These are phyloP conservation scores for Cystobasidium tubakii DNA, from an alignment of 768 basidiomycete genomes.

Conservation along the genomic window DNA sequence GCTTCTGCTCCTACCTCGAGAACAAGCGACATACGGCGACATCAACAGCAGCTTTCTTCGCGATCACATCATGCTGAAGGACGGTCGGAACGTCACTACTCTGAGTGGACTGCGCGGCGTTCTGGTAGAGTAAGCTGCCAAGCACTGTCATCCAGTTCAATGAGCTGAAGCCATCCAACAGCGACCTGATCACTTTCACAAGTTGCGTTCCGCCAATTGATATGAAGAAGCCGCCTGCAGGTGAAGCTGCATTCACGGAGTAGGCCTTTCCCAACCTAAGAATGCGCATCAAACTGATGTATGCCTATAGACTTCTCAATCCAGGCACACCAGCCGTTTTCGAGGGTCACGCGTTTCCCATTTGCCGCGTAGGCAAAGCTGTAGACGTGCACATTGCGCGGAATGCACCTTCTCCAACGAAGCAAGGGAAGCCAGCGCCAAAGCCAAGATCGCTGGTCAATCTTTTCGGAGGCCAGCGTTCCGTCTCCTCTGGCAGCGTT, in stretches of 20 bases:
- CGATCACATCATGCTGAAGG: conserved; percentile 68
- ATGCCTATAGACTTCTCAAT: neutral
- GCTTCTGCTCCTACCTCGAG: conserved; percentile 69
- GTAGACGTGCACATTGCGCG: conserved; percentile 19
- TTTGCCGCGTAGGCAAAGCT: neutral
- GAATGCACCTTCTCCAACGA: neutral
- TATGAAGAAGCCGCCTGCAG: conserved; percentile 29
- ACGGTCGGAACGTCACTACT: conserved; percentile 58
- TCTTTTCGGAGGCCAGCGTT: conserved; percentile 28
- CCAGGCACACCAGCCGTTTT: conserved; percentile 13
- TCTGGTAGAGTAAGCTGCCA: conserved; percentile 57
- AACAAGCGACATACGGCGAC: conserved; percentile 55
- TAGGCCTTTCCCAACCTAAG: neutral
- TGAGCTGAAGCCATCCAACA: neutral
- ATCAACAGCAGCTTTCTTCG: conserved; percentile 70
- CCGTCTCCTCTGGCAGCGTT: neutral
- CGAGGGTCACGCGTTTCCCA: neutral
- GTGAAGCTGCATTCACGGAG: conserved; percentile 8
- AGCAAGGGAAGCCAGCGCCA: neutral
- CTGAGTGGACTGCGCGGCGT: conserved; percentile 76
- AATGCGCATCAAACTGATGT: neutral
- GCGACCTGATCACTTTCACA: conserved; percentile 15
- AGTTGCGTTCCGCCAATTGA: conserved; percentile 36
- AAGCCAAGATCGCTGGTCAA: conserved; percentile 55
- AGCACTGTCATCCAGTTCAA: neutral